Evolutionary conservation across 2,329 filamentous ascomycete genomes (phyloP).

Genomic region (Aureobasidium pullulans): DNA sequence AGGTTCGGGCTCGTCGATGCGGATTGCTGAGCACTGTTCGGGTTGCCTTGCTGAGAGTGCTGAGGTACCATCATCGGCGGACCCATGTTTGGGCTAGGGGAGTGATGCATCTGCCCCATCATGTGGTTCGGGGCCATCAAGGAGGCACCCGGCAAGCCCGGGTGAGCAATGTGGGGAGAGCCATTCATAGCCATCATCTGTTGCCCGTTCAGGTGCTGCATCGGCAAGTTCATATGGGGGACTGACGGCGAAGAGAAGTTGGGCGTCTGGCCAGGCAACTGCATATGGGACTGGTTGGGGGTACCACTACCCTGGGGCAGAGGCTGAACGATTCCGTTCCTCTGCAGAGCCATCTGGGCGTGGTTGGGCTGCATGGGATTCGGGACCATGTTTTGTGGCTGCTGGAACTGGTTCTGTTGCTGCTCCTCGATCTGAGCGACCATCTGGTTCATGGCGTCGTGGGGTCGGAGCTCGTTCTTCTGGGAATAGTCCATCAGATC

Average conservation of each 20-base stretch:
- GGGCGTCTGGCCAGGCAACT: constrained; percentile 21
- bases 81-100: constrained; percentile 40
- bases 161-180: constrained; percentile 41
- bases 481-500: constrained; percentile 52
- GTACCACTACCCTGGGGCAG: constrained; percentile 18
- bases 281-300: constrained; percentile 28
- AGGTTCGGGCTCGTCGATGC: constrained; percentile 58
- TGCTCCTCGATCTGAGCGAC: constrained; percentile 33
- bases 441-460: constrained; percentile 48
- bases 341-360: constrained; percentile 26
- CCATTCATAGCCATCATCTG: constrained; percentile 40
- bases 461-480: constrained; percentile 45
- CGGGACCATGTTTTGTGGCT: constrained; percentile 21
- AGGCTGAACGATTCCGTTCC: constrained; percentile 27
- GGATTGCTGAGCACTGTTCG: constrained; percentile 41
- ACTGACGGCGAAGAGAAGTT: constrained; percentile 52
- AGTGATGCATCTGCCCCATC: constrained; percentile 26
- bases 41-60: constrained; percentile 49
- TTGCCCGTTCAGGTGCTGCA: constrained; percentile 20
- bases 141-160: constrained; percentile 21
- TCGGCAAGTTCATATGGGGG: constrained; percentile 44
- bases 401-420: constrained; percentile 17
- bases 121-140: constrained; percentile 15
- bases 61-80: constrained; percentile 49
- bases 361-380: constrained; percentile 25